Base-by-base conservation (phyloP, 164 flowering plant genomes). In the Platanus orientalis region DNA sequence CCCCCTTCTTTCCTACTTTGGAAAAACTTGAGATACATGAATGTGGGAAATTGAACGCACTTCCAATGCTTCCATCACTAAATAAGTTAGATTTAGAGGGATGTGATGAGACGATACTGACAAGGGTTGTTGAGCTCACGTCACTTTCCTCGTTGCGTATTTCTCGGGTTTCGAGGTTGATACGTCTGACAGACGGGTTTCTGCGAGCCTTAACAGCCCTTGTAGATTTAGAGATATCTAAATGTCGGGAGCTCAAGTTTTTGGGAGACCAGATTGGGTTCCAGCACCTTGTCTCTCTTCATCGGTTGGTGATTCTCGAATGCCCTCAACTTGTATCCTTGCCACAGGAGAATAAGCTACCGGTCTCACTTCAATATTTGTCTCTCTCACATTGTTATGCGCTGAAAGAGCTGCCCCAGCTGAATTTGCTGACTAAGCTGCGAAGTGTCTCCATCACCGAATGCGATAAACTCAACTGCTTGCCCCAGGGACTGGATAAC, bases 1-100 rank as follows among this genome's bases (percentile, higher is more conserved):
- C n/a, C 16, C 1, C 3, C 23, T 4, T 4, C 17, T n/a, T 61
- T 12, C 72, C 59, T 17, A 63, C 67, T 1, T 29, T 69, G 56
- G 28, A 3, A 30, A 23, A 23, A 23, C 67, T 69, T 28, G 64
- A 59, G 36, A 59, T 59, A 27, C 16, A 40, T 52, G 57, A 39
- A n/a, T 66, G 70, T 7, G 5, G 16, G 1, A 17, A 19, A 45
- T 17, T 45, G 4, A 2, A 0, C 16, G 4, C 19, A 2, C 49
- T 45, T 45, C 20, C 49, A 3, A 17, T 14, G 49, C 49, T 45
- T 45, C 42, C 49, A 16, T 16, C 20, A 2, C 9, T 26, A 6
- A 26, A 26, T 19, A 12, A 1, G 5, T 24, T 7, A 16, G 11
- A 34, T 40, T 19, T 16, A 2, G 19, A 45, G 49, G 3, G 16